Conservation (phyloP, 257 asterid species). For the Fraxinus anomala region DNA sequence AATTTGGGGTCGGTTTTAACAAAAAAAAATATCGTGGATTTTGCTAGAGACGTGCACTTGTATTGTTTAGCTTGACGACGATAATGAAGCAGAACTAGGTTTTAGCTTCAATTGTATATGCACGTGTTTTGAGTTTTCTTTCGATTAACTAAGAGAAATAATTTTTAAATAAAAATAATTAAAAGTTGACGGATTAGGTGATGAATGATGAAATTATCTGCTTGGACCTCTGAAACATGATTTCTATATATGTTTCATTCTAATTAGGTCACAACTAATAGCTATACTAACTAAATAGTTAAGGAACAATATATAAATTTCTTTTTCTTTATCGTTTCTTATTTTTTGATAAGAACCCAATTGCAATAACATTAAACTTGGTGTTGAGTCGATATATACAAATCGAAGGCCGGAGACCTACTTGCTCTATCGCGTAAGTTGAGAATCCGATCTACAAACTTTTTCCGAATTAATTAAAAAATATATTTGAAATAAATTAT, state of each 20-base stretch:
- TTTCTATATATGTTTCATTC: background rate
- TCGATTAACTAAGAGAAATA: background rate
- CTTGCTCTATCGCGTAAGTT: background rate
- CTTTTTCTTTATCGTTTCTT: too few relatives aligned
- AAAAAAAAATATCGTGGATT: background rate
- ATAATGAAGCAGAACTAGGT: background rate
- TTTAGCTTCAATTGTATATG: background rate
- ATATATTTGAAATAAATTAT: background rate
- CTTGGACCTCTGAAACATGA: background rate
- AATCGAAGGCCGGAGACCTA: background rate
- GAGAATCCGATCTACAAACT: background rate
- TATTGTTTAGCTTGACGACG: background rate
- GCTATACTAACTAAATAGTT: background rate
- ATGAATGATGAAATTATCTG: background rate
- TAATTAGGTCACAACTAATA: slow-evolving; percentile 11
- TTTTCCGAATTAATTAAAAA: too few relatives aligned
- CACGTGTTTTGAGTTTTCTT: background rate
- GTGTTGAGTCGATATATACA: background rate
- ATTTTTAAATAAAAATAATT: background rate
- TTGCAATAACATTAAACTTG: too few relatives aligned
- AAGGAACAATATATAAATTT: too few relatives aligned
- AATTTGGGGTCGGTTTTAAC: background rate
- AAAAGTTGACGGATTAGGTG: slow-evolving; percentile 21
- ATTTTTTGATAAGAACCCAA: background rate
- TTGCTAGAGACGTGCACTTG: background rate